Percentiles rank a stretch among this genome's conserved stretches.
Evolutionary conservation across 106 monocot species (phyloP).

Genomic region (Triglochin maritima): DNA sequence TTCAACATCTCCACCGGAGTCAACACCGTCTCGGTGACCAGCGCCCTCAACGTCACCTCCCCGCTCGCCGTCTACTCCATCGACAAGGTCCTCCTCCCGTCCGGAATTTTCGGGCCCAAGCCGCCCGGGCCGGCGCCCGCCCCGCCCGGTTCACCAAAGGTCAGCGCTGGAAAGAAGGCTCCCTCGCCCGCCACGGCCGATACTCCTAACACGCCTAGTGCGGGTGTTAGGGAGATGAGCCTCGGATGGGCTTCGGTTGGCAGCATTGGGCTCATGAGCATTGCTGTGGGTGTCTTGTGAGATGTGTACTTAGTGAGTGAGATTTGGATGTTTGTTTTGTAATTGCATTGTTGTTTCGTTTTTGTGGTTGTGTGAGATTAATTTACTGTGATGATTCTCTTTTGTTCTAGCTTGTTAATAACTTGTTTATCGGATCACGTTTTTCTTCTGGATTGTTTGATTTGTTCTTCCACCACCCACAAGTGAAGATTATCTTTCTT

Average conservation of each 20-base stretch:
- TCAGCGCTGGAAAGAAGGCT: not conserved
- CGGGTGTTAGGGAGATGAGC: not conserved
- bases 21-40: conserved; percentile 1
- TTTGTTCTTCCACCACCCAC: too few relatives aligned
- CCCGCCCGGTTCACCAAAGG: not conserved
- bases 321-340: too few relatives aligned
- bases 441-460: too few relatives aligned
- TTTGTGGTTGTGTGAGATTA: too few relatives aligned
- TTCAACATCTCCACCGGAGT: conserved; percentile 53
- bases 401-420: too few relatives aligned
- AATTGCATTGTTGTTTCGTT: too few relatives aligned
- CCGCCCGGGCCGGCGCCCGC: not conserved
- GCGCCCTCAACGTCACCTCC: conserved; percentile 4
- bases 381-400: too few relatives aligned
- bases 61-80: conserved; percentile 19
- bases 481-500: too few relatives aligned
- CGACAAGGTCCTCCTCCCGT: conserved; percentile 16
- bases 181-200: not conserved
- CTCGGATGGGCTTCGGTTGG: not conserved
- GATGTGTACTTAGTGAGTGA: not conserved
- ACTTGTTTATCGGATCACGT: too few relatives aligned
- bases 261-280: not conserved
- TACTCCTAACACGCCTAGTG: not conserved
- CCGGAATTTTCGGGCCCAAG: conserved; percentile 2
- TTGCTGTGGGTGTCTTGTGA: conserved; percentile 1